Conservation (phyloP, 257 asterid genomes). For the Cinchona pubescens region DNA sequence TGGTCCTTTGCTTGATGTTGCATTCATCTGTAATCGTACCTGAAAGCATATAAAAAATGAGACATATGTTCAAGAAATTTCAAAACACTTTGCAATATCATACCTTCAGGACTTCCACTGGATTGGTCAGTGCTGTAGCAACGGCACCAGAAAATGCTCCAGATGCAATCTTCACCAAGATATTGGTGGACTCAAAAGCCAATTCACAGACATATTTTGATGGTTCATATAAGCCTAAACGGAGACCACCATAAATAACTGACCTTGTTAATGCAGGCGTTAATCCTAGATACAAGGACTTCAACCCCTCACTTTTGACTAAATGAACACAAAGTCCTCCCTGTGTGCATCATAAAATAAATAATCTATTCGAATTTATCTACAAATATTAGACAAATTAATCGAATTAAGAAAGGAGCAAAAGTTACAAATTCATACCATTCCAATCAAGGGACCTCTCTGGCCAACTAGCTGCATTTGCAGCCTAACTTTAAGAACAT, state of each 20-base stretch:
- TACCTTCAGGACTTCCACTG: slow-evolving; percentile 92
- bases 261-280: slow-evolving; percentile 95
- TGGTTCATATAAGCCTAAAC: slow-evolving; percentile 98
- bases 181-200: slow-evolving; percentile 99
- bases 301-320: slow-evolving; percentile 68
- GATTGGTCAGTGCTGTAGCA: slow-evolving; percentile 92
- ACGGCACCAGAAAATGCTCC: slow-evolving; percentile 97
- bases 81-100: slow-evolving; percentile 12
- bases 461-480: slow-evolving; percentile 98
- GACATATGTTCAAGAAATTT: slow-evolving; percentile 18
- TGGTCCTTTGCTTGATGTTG: slow-evolving; percentile 44
- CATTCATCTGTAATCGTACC: slow-evolving; percentile 84
- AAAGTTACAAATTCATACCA: slow-evolving; percentile 49
- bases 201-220: slow-evolving; percentile 85
- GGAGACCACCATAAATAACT: slow-evolving; percentile 99
- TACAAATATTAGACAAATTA: neutral
- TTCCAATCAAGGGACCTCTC: slow-evolving; percentile 85
- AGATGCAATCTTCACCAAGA: slow-evolving; percentile 93
- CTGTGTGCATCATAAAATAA: slow-evolving; percentile 34
- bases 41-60: slow-evolving; percentile 31
- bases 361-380: slow-evolving; percentile 14
- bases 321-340: slow-evolving; percentile 70
- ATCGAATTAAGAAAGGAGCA: neutral
- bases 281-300: slow-evolving; percentile 84
- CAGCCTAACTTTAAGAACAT: slow-evolving; percentile 94